Evolutionary conservation across 257 asterid species (phyloP).

Genomic region (Solanum etuberosum): DNA sequence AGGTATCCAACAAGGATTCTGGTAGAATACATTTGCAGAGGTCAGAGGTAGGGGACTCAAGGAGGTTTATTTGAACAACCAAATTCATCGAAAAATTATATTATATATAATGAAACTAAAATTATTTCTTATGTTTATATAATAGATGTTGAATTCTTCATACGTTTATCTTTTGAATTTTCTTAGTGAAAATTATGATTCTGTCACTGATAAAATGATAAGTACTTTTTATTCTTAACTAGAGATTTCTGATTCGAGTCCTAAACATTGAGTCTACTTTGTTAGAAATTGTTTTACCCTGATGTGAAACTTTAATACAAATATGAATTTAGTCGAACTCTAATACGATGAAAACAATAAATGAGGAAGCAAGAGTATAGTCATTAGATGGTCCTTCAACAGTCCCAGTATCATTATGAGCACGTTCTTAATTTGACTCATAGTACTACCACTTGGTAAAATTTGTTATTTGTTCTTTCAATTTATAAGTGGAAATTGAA

Average conservation of each 20-base stretch:
- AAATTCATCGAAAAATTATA: background rate
- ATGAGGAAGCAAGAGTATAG: background rate
- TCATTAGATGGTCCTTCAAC: background rate
- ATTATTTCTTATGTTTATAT: no score
- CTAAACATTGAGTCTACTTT: background rate
- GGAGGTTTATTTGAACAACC: no score
- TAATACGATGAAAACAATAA: no score
- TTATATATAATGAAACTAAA: no score
- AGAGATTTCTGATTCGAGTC: background rate
- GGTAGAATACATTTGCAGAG: background rate
- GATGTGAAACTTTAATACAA: background rate
- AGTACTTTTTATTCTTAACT: background rate
- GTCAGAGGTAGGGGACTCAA: background rate
- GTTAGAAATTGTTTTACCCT: accelerated
- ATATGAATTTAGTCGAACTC: background rate
- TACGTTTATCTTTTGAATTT: background rate
- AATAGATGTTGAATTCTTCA: no score
- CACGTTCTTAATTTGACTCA: background rate
- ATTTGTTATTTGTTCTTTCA: background rate
- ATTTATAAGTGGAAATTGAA: background rate
- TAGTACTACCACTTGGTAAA: background rate
- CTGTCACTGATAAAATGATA: background rate
- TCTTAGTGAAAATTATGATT: background rate
- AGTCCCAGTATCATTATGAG: background rate
- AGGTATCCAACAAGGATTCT: background rate